phyloP scores from a whole-genome alignment of 768 basidiomycete genomes.

The Boletus rex-veris region DNA sequence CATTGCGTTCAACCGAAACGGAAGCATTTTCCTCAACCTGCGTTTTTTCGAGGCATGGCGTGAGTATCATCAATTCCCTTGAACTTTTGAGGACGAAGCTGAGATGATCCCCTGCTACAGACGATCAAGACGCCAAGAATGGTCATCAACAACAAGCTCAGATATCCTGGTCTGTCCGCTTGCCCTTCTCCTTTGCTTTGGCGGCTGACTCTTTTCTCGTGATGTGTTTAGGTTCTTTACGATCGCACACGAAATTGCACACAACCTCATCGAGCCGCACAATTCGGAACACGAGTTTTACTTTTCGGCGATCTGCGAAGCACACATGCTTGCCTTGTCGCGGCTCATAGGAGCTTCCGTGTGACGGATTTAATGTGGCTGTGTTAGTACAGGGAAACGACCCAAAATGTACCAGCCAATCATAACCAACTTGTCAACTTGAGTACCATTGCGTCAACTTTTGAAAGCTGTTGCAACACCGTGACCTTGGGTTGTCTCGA shows the following conservation, averaged over 20 bases:
- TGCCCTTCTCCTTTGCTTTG: background rate
- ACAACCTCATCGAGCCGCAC: constrained; percentile 83
- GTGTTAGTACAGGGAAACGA: no score
- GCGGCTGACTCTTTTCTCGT: background rate
- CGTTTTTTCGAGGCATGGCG: constrained; percentile 87
- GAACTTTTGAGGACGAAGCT: background rate
- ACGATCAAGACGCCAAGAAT: constrained; percentile 61
- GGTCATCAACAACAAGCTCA: constrained; percentile 61
- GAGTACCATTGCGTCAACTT: no score
- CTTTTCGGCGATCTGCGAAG: constrained; percentile 87
- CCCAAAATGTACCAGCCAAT: no score
- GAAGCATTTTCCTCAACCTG: constrained; percentile 84
- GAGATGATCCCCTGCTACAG: constrained; percentile 34
- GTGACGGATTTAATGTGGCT: no score
- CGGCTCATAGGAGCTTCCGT: no score
- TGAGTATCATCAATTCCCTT: constrained; percentile 38
- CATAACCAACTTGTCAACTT: no score
- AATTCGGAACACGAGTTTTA: constrained; percentile 95
- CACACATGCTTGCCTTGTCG: constrained; percentile 34
- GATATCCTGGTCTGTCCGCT: constrained; percentile 64
- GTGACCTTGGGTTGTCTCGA: no score
- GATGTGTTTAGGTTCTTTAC: constrained; percentile 65
- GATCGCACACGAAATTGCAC: constrained; percentile 89
- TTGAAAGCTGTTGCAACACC: no score
- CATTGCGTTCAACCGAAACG: constrained; percentile 92